Percentiles rank a stretch among this genome's conserved stretches.
These are phyloP conservation scores for Trametes polyzona DNA, from an alignment of 1,284 basidiomycete species.

Conservation along the genomic window DNA sequence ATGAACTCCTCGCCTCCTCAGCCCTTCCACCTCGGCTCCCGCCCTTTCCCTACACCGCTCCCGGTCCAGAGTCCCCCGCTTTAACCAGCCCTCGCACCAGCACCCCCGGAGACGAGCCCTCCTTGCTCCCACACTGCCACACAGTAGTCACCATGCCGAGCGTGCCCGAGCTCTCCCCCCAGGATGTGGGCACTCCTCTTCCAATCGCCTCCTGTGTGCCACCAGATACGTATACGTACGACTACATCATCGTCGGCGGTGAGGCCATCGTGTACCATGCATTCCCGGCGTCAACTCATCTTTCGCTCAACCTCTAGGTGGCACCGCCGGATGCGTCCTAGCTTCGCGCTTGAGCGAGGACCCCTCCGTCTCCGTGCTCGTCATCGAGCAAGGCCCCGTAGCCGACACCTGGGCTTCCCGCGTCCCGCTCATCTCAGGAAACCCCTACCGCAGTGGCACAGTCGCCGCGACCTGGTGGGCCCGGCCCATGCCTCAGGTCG, in stretches of 20 bases:
- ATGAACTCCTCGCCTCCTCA: no score
- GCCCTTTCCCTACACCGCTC: no score
- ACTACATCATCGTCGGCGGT: constrained; percentile 31
- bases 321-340: constrained; percentile 42
- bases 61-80: no score
- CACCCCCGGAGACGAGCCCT: no score
- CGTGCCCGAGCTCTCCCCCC: constrained; percentile 5
- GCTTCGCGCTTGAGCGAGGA: constrained; percentile 39
- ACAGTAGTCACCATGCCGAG: neutral
- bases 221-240: constrained; percentile 19
- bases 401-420: constrained; percentile 39
- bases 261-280: neutral
- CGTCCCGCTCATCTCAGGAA: constrained; percentile 40
- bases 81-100: no score
- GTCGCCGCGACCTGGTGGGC: constrained; percentile 32
- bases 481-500: constrained; percentile 26
- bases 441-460: constrained; percentile 24
- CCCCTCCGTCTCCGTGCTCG: constrained; percentile 31
- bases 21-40: no score
- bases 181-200: constrained; percentile 9
- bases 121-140: no score
- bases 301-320: constrained; percentile 22
- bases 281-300: no score
- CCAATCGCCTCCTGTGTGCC: neutral
- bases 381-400: constrained; percentile 40